A percentile compares a stretch with the other conserved stretches of the same genome.
These are phyloP conservation scores for Debaryomyces psychrophilus DNA, from an alignment of 1,139 yeast genomes.

Conservation along the genomic window DNA sequence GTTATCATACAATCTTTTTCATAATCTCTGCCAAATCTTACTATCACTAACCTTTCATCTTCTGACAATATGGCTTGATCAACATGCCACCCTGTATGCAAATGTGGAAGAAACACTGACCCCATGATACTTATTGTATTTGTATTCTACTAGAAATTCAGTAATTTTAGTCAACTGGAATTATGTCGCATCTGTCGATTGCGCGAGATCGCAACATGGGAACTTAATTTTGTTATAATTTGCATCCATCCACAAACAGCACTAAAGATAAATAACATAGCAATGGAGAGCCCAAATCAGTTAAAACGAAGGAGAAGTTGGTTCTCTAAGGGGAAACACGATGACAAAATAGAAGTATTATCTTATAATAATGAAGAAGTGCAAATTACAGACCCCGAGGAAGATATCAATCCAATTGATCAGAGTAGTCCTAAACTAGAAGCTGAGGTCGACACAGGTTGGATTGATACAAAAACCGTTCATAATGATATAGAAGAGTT, in stretches of 20 bases:
- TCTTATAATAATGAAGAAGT: slow-evolving; percentile 8
- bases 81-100: slow-evolving; percentile 90
- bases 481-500: slow-evolving; percentile 5
- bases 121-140: slow-evolving; percentile 54
- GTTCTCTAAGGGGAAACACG: slow-evolving; percentile 11
- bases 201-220: neutral
- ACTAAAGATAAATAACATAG: neutral
- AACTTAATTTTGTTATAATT: neutral
- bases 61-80: slow-evolving; percentile 91
- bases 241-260: slow-evolving; percentile 13
- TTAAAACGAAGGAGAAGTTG: slow-evolving; percentile 11
- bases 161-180: neutral
- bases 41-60: slow-evolving; percentile 82
- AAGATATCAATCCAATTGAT: slow-evolving; percentile 12
- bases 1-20: slow-evolving; percentile 83
- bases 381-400: neutral
- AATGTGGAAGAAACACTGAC: slow-evolving; percentile 83
- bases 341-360: slow-evolving; percentile 11
- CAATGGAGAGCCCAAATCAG: slow-evolving; percentile 4
- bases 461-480: slow-evolving; percentile 5
- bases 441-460: slow-evolving; percentile 7
- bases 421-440: slow-evolving; percentile 15
- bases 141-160: neutral
- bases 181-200: neutral
- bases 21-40: slow-evolving; percentile 82